Base-by-base conservation (phyloP, 1,284 basidiomycete species). In the Cutaneotrichosporon mucoides region DNA sequence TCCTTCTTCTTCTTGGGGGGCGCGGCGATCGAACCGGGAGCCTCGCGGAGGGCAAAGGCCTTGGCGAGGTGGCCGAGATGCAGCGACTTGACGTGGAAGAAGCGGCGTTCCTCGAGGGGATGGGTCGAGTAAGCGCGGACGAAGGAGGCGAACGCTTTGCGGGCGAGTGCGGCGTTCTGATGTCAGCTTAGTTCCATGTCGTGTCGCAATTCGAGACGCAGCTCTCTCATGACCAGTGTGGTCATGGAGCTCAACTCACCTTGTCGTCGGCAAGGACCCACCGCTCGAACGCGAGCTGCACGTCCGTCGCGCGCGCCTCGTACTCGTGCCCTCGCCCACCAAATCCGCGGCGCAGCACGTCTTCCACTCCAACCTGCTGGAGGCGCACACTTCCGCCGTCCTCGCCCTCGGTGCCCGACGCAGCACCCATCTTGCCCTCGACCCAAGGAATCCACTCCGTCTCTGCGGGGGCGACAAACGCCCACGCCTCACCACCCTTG, bases 51-150 rank as follows among this genome's bases (percentile, higher is more conserved):
- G 0, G 92, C 93, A 72, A 99, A 99, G 0, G 92, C 86, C 78
- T 99, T 99, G 42, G 96, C 95, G 24, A 99, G 79, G 80, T 99
- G 96, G 1, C 96, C 96, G 44, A 97, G 84, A 73, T 99, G 96
- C 8, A 99, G 82, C 67, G 92, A 85, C 38, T 90, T 88, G 57
- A 97, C 86, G 76, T 97, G 93, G 81, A 99, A 99, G 60, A 96
- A 90, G 63, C 90, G 86, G 70, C 98, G 98, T 76, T 99, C 96
- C 62, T 88, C 87, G 4, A 89, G 84, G 0, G 95, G 94, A 79
- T 99, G 96, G 0, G 96, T 99, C 8, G 96, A 90, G 77, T 99
- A 99, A 0, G 96, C 96, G 57, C 96, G 85, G 78, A 98, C 87
- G 75, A 95, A 92, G 0, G 95, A 96, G 33, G 87, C 81, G 78